phyloP scores from a whole-genome alignment of 352 stramenopile genomes.

The Phytophthora quininea region DNA sequence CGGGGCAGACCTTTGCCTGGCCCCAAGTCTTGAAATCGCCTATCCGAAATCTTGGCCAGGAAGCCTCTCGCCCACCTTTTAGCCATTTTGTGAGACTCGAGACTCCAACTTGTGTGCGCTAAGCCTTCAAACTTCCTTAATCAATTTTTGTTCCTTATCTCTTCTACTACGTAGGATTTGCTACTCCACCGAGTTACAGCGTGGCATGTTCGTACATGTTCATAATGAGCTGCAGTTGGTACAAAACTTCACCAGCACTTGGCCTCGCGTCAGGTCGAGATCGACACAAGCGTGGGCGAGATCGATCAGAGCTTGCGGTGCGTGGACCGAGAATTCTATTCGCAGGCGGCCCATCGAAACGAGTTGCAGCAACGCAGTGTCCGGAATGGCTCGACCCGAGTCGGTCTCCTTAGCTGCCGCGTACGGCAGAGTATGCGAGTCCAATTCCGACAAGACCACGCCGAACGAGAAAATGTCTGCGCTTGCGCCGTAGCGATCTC shows the following conservation, averaged over 20 bases:
- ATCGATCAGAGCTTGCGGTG: conserved; percentile 28
- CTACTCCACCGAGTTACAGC: conserved; percentile 11
- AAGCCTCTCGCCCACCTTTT: too few relatives aligned
- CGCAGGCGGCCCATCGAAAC: conserved; percentile 41
- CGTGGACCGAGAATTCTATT: conserved; percentile 42
- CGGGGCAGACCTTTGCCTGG: too few relatives aligned
- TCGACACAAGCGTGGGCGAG: conserved; percentile 42
- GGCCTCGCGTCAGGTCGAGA: conserved; percentile 40
- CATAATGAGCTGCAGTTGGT: conserved; percentile 43
- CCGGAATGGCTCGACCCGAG: conserved; percentile 28
- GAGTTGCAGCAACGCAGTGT: conserved; percentile 49
- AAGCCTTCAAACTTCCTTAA: too few relatives aligned
- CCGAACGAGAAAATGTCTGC: conserved; percentile 62
- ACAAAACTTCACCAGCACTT: conserved; percentile 40
- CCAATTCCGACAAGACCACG: conserved; percentile 48
- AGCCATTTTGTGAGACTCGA: too few relatives aligned
- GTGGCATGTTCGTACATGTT: conserved; percentile 36
- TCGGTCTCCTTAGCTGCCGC: conserved; percentile 23
- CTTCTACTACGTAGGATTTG: background rate
- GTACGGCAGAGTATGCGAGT: conserved; percentile 46
- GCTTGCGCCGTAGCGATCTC: conserved; percentile 44
- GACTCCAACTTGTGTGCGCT: too few relatives aligned
- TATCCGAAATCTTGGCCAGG: too few relatives aligned
- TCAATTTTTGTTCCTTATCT: too few relatives aligned
- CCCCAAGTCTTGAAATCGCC: too few relatives aligned